Percentiles rank a stretch among this genome's conserved stretches.
These are phyloP conservation scores for Flaveria ramosissima DNA, from an alignment of 129 eudicot species.

Conservation along the genomic window DNA sequence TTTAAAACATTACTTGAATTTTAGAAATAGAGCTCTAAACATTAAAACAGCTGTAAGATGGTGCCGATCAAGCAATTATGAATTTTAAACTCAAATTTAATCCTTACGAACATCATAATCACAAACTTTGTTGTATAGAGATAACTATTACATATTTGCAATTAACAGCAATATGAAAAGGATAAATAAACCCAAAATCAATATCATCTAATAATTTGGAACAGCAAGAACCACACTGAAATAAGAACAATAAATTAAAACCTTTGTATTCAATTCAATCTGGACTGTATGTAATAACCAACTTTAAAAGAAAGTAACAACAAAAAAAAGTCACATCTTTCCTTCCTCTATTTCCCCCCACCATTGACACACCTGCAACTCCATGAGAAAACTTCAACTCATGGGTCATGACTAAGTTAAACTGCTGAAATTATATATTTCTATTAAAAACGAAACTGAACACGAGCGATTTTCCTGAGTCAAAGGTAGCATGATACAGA, in stretches of 20 bases:
- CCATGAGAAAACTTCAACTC: slow-evolving; percentile 35
- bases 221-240: slow-evolving; percentile 7
- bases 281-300: slow-evolving; percentile 3
- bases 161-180: neutral
- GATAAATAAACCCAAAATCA: neutral
- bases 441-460: slow-evolving; percentile 33
- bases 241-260: slow-evolving; percentile 19
- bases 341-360: slow-evolving; percentile 30
- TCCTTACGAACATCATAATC: neutral
- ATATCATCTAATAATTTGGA: neutral
- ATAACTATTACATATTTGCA: neutral
- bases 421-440: slow-evolving; percentile 48
- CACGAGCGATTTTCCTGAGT: slow-evolving; percentile 38
- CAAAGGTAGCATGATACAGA: slow-evolving; percentile 64
- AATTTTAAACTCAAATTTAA: neutral
- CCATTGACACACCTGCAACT: slow-evolving; percentile 18
- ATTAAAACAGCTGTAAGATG: too few species aligned
- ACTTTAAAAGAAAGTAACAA: neutral
- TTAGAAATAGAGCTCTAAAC: too few species aligned
- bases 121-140: neutral
- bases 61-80: too few species aligned
- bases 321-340: slow-evolving; percentile 15
- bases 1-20: too few species aligned
- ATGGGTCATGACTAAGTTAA: slow-evolving; percentile 25
- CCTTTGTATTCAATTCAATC: slow-evolving; percentile 22